Conservation (phyloP, 495 filamentous ascomycete species). For the Apodospora peruviana region DNA sequence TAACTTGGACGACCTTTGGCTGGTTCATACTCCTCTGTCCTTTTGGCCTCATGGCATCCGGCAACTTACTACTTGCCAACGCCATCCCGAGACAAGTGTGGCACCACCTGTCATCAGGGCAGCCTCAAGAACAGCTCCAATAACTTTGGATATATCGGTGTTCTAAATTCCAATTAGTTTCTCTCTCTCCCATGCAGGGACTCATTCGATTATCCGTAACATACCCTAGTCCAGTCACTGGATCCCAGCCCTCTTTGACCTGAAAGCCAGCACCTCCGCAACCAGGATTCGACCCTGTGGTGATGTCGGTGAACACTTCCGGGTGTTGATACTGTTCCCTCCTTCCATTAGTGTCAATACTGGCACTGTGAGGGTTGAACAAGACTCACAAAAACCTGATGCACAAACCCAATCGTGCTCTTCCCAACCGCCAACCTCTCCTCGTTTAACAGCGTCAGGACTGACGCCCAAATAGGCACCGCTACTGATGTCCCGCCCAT, state of each 20-base stretch:
- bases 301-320: constrained; percentile 57
- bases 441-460: constrained; percentile 58
- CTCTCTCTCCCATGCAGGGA: not conserved
- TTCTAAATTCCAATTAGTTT: constrained; percentile 8
- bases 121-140: constrained; percentile 30
- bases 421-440: constrained; percentile 50
- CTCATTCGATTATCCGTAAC: not conserved
- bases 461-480: constrained; percentile 48
- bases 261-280: constrained; percentile 54
- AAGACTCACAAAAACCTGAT: constrained; percentile 53
- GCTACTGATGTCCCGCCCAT: constrained; percentile 56
- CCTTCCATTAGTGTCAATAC: not conserved
- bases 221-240: constrained; percentile 55
- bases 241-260: constrained; percentile 55
- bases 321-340: constrained; percentile 48
- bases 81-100: too few relatives aligned
- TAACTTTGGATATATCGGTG: constrained; percentile 29
- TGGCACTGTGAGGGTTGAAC: not conserved
- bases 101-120: too few relatives aligned
- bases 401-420: constrained; percentile 40
- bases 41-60: too few relatives aligned
- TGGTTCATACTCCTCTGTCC: too few relatives aligned
- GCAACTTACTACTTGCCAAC: too few relatives aligned
- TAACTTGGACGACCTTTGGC: too few relatives aligned
- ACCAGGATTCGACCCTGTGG: constrained; percentile 52